Evolutionary conservation across 257 asterid species (phyloP), one percentile per base, ranked within the genome.

Genomic region (Lithospermum erythrorhizon): DNA sequence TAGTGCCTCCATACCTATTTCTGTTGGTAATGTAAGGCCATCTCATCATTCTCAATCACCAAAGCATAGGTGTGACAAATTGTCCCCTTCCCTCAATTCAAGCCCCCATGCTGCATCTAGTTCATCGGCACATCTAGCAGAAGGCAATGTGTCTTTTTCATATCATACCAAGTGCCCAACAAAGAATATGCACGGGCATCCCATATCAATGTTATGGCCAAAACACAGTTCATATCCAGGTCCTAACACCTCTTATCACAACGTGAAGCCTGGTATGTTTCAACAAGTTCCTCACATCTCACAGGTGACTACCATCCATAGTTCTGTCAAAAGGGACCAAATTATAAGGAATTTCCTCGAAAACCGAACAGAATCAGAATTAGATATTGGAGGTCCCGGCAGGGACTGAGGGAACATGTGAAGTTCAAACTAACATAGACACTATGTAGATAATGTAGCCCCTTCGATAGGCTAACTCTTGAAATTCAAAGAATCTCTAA

Each of bases 371-470:
- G 79, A 78, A 67, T 72, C 73, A 21, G 66, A 59, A 47, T 72
- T 76, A 57, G 83, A 87, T 17, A 72, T 76, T 56, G 68, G 76
- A 52, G 83, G 32, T 77, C 90, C 13, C 83, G 65, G 63, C 78
- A 74, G 75, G 74, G 81, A 6, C 57, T 74, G 66, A 71, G 73
- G 66, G 77, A 75, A 27, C 82, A 79, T 5, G 70, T 70, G 57
- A 76, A 63, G 53, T 51, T 69, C 49, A 64, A 27, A 65, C 65
- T 61, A 30, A 35, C 35, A 27, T 69, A 48, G 83, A 74, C 65
- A 52, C 20, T 4, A 3, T 52, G 22, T 52, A n/a, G 56, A 18
- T 52, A 19, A 3, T 19, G 23, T 18, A 52, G 56, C 56, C 20
- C 56, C 21, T 1, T 19, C 56, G 5, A 3, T 52, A 3, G 1